Conservation (phyloP, 305 asterid genomes). For the Plantago lanceolata region DNA sequence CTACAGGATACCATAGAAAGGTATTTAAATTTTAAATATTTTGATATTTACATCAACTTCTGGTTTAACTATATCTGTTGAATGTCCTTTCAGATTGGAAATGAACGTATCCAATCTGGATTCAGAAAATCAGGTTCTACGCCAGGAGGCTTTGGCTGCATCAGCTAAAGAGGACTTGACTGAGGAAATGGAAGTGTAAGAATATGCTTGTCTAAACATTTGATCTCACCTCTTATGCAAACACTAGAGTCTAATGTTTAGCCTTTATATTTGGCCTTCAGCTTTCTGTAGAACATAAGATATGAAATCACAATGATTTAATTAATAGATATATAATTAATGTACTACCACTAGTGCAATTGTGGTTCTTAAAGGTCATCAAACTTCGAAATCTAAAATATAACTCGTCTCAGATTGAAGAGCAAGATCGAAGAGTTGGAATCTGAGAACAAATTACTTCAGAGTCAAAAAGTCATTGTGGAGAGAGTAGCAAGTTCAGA, state of each 20-base stretch:
- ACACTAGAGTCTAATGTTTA: slow-evolving; percentile 14
- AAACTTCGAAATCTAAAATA: slow-evolving; percentile 23
- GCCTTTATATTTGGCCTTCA: slow-evolving; percentile 1
- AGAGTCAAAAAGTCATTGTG: slow-evolving; percentile 47
- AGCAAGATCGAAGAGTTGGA: slow-evolving; percentile 66
- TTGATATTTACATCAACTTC: slow-evolving; percentile 21
- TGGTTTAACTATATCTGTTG: slow-evolving; percentile 30
- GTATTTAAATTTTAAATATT: slow-evolving; percentile 31
- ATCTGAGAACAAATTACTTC: slow-evolving; percentile 63
- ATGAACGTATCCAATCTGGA: slow-evolving; percentile 76
- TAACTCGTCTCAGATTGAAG: slow-evolving; percentile 46
- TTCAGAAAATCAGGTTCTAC: slow-evolving; percentile 89
- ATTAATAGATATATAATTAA: too few species aligned
- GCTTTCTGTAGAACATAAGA: too few species aligned
- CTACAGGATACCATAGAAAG: slow-evolving; percentile 85
- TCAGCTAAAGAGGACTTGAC: slow-evolving; percentile 65
- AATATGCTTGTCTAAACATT: slow-evolving; percentile 6
- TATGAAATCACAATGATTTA: too few species aligned
- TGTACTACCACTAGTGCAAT: too few species aligned
- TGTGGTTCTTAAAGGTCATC: slow-evolving; percentile 16
- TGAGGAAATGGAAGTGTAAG: slow-evolving; percentile 80
- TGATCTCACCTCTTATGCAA: slow-evolving; percentile 3
- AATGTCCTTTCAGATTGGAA: slow-evolving; percentile 58
- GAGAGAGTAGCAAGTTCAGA: slow-evolving; percentile 46
- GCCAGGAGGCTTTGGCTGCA: slow-evolving; percentile 86